Conservation (phyloP, 2,329 filamentous ascomycete genomes). For the Tolypocladium amazonense region DNA sequence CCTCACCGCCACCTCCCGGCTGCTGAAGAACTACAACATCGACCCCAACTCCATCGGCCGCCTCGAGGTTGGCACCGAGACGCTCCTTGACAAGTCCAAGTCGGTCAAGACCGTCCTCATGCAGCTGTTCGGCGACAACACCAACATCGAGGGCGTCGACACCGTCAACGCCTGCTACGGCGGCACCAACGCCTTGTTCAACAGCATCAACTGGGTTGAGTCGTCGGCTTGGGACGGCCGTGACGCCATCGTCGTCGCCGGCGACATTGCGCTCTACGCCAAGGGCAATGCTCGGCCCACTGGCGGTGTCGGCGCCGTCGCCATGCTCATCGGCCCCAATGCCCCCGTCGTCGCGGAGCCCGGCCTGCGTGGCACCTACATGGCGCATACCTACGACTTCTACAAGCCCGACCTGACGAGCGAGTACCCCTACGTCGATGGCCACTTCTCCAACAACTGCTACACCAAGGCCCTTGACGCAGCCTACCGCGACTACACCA, state of each 20-base stretch:
- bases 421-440: slow-evolving; percentile 80
- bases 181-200: slow-evolving; percentile 76
- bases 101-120: slow-evolving; percentile 82
- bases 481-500: slow-evolving; percentile 72
- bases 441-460: slow-evolving; percentile 73
- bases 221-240: slow-evolving; percentile 80
- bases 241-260: slow-evolving; percentile 68
- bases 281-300: slow-evolving; percentile 75
- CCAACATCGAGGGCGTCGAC: slow-evolving; percentile 75
- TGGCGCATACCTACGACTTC: slow-evolving; percentile 80
- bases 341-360: slow-evolving; percentile 69
- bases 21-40: slow-evolving; percentile 75
- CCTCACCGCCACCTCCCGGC: slow-evolving; percentile 66
- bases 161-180: slow-evolving; percentile 81
- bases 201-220: slow-evolving; percentile 76
- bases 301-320: slow-evolving; percentile 69
- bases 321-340: slow-evolving; percentile 68
- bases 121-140: slow-evolving; percentile 78
- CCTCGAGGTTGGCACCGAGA: slow-evolving; percentile 79
- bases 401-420: slow-evolving; percentile 83
- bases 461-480: slow-evolving; percentile 72
- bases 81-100: slow-evolving; percentile 81
- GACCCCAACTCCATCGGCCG: slow-evolving; percentile 69
- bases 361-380: slow-evolving; percentile 68
- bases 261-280: slow-evolving; percentile 77